Base-by-base conservation (phyloP, 75 land plant genomes). In the Cunninghamia lanceolata region DNA sequence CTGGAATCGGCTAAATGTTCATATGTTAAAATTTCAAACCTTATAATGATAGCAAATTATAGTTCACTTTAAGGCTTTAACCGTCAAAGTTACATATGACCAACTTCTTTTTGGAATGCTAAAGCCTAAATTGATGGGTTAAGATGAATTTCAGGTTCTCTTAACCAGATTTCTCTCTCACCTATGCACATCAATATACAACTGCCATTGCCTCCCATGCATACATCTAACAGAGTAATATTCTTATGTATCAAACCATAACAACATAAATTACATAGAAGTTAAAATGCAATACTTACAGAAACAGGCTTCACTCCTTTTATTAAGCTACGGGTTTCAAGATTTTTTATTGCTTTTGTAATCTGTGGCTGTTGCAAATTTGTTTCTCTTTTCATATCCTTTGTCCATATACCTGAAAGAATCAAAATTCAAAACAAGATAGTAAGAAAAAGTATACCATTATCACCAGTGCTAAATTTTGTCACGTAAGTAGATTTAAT, bases 321-420 rank as follows among this genome's bases (percentile, higher is more conserved):
- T 42, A 90, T 89, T 54, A 88, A 82, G 71, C 85, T 83, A 2
- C 90, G 87, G 28, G 40, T 82, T 80, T 88, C 90, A 84, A 90
- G 84, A 88, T 88, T 88, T 71, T 90, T 90, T 50, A 90, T 47
- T 19, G 90, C 87, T 86, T 86, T 90, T 9, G 70, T 88, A 21
- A 90, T 73, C 74, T 90, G 89, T 28, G 87, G 90, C 85, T 90
- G 91, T 30, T 88, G 91, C 76, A 90, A 86, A 76, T 90, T 90
- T 36, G 91, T 88, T 71, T 81, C 74, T 68, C 71, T 68, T 52
- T 86, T 90, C 59, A 90, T 50, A 76, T 90, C 91, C 47, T 68
- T 73, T 54, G 90, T 88, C 91, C 91, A 88, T 70, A 90, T 86
- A 17, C 89, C 91, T 90, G 87, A 46, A 82, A 78, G 28, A 78